phyloP scores from a whole-genome alignment of 805 yeast genomes.

The Yamadazyma takamatsuzukensis region DNA sequence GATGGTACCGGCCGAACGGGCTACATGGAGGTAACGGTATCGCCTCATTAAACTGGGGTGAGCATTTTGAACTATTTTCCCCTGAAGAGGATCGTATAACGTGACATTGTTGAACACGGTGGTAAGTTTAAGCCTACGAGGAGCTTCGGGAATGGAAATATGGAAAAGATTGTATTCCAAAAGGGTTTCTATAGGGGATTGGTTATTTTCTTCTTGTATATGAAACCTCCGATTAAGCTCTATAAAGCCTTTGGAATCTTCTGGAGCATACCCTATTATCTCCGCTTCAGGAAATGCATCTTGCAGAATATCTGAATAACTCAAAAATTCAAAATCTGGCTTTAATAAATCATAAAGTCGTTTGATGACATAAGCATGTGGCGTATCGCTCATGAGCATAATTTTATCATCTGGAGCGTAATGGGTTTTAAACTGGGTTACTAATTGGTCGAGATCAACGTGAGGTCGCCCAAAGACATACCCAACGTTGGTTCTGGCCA shows the following conservation, averaged over 20 bases:
- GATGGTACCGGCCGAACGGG: constrained; percentile 86
- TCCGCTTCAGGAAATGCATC: constrained; percentile 25
- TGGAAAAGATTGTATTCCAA: constrained; percentile 62
- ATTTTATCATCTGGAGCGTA: constrained; percentile 43
- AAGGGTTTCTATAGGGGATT: constrained; percentile 20
- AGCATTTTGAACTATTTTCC: constrained; percentile 49
- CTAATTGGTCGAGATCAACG: constrained; percentile 40
- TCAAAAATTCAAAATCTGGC: constrained; percentile 26
- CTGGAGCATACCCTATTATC: constrained; percentile 41
- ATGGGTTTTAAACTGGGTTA: constrained; percentile 36
- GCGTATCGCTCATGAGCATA: constrained; percentile 72
- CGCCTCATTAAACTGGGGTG: constrained; percentile 78
- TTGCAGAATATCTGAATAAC: constrained; percentile 30
- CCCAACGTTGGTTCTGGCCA: constrained; percentile 66
- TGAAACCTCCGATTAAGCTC: constrained; percentile 15
- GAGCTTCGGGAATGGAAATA: constrained; percentile 69
- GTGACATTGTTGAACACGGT: constrained; percentile 62
- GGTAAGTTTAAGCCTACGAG: constrained; percentile 69
- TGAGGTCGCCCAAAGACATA: constrained; percentile 75
- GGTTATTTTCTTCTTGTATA: constrained; percentile 15
- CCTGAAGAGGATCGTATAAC: constrained; percentile 42
- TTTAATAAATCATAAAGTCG: constrained; percentile 33
- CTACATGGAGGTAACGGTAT: constrained; percentile 81
- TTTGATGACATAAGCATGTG: constrained; percentile 48
- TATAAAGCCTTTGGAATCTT: constrained; percentile 1